Evolutionary conservation across 2,329 filamentous ascomycete species (phyloP), one percentile per base, ranked within the genome.

Genomic region (Neofusicoccum ribis): DNA sequence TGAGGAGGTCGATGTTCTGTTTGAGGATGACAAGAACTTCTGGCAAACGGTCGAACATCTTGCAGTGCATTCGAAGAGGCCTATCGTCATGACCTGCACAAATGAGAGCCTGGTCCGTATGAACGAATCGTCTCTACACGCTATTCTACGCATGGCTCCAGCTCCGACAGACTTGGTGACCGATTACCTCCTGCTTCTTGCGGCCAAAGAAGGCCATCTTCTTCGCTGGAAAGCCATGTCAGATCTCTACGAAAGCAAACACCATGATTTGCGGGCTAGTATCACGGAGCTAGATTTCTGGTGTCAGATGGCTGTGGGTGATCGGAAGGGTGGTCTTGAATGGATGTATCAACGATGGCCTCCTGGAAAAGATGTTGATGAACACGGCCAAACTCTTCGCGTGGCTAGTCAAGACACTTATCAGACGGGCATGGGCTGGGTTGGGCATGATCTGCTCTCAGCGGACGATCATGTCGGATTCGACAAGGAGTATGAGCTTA

Each of bases 271-370:
- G 12, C 88, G 95, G 63, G 92, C 89, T 23, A 89, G 90, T 2
- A 87, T 99, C 56, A 88, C 85, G 64, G 93, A 98, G 67, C 84
- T 99, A 34, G 89, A 96, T 74, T 95, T 96, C 74, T 99, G 94
- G 94, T 99, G 96, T 75, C 95, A 99, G 75, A 93, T 98, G 78
- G 92, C 90, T 0, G 88, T 99, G 9, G 96, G 95, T 5, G 95
- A 97, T 74, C 83, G 87, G n/a, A 91, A 91, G 70, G 91, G 91
- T 20, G 94, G 95, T 0, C 85, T 96, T 50, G 91, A 94, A 71
- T 99, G 96, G 94, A 91, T 96, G 71, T 88, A 90, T 70, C 87
- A 89, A 54, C 85, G 89, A 65, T 94, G 89, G 88, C 91, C 91
- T 8, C 85, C 84, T 50, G 91, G 91, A 0, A 83, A 83, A 27